These are phyloP conservation scores for Candida loeiensis DNA, from an alignment of 805 yeast genomes.

Conservation along the genomic window DNA sequence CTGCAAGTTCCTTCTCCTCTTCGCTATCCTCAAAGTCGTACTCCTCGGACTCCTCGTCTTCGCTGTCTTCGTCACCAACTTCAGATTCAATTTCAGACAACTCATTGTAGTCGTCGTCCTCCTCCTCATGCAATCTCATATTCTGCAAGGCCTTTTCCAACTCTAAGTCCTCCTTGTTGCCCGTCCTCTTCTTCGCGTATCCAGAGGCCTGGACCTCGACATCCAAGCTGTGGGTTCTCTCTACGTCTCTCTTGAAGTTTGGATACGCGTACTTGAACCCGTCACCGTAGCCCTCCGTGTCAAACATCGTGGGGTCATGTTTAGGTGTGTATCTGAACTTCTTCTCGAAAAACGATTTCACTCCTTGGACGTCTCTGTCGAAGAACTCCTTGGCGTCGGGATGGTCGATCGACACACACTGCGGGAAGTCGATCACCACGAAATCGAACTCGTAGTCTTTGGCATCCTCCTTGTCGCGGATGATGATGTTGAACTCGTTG, in stretches of 20 bases:
- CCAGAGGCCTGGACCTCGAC: constrained; percentile 92
- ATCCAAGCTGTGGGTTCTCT: constrained; percentile 68
- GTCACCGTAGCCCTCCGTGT: constrained; percentile 76
- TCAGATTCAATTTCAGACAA: constrained; percentile 10
- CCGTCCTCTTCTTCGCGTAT: constrained; percentile 42
- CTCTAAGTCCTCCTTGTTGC: constrained; percentile 48
- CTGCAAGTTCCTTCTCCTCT: constrained; percentile 35
- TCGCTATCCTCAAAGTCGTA: constrained; percentile 27
- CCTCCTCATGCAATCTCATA: constrained; percentile 50
- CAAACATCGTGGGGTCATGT: constrained; percentile 67
- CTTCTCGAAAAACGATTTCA: constrained; percentile 74
- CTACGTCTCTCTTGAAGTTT: constrained; percentile 69
- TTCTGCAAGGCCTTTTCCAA: constrained; percentile 72
- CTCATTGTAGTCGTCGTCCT: constrained; percentile 20
- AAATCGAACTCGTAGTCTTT: constrained; percentile 59
- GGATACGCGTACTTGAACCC: constrained; percentile 79
- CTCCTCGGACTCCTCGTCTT: constrained; percentile 35
- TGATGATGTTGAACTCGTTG: constrained; percentile 93
- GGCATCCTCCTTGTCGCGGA: constrained; percentile 56
- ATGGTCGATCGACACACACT: constrained; percentile 91
- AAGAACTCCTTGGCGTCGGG: constrained; percentile 84
- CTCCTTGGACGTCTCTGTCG: constrained; percentile 89
- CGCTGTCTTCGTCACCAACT: constrained; percentile 25
- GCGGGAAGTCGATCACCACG: constrained; percentile 96
- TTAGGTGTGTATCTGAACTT: constrained; percentile 72